Base-by-base conservation (phyloP, 257 asterid genomes). In the Gynochthodes officinalis region DNA sequence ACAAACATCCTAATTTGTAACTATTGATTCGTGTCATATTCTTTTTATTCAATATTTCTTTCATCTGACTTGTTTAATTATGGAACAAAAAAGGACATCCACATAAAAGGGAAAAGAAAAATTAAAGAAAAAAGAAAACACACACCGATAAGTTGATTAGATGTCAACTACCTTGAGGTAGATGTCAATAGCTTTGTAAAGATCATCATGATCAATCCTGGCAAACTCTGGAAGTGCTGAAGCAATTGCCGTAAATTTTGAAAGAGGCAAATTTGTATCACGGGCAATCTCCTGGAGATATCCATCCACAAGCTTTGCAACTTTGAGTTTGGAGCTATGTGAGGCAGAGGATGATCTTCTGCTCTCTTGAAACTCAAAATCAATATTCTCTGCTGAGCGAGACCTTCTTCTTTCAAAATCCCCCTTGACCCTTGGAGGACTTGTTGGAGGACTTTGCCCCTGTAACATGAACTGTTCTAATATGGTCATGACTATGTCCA, bases 321-420 rank as follows among this genome's bases (percentile, higher is more conserved):
- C 98, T 75, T 88, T 90, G 72, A 88, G 87, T 46, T 89, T 90
- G 1, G 96, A 82, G 67, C 97, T 78, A 74, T 90, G 97, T 27
- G 97, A 87, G 0, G 93, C 93, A 0, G 98, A 92, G 19, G 97
- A 92, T 8, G 96, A 92, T 64, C 96, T 84, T 79, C 97, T 81
- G 21, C 95, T 84, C 78, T 89, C 97, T 67, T 81, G 88, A 46
- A 94, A 87, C 87, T 84, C 87, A 79, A 82, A 64, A 69, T 91
- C 95, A 14, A 88, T 79, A 33, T 85, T 83, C 75, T 94, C 96
- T 0, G 93, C 96, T 0, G 99, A 94, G 0, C 97, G 82, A 4
- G 98, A 94, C 79, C 98, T 83, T 61, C 96, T 84, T 55, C 99
- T 81, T 72, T 79, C 89, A 2, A 84, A 76, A 42, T 74, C 84